These are phyloP conservation scores for Glycine tomentella DNA, from an alignment of 306 rosid genomes.

Conservation along the genomic window DNA sequence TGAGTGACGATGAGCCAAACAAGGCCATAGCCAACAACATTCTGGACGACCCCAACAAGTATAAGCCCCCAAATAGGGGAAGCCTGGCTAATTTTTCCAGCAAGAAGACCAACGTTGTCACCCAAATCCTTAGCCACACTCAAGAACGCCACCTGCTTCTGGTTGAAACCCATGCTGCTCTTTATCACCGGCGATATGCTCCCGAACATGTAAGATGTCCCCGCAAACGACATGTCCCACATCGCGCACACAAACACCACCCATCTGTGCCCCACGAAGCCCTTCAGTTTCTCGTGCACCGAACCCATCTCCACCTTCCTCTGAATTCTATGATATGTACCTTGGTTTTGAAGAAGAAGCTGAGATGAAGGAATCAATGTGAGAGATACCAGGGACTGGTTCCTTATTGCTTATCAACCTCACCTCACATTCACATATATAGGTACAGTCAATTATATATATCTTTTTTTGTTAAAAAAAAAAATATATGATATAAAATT, in stretches of 20 bases:
- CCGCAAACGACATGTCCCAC: slow-evolving; percentile 86
- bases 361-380: too few species aligned
- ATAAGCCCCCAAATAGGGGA: slow-evolving; percentile 62
- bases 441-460: background rate
- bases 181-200: slow-evolving; percentile 89
- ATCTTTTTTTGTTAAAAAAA: too few species aligned
- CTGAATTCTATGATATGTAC: background rate
- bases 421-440: background rate
- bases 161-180: slow-evolving; percentile 73
- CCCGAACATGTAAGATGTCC: slow-evolving; percentile 84
- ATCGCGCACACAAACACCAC: slow-evolving; percentile 86
- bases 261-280: slow-evolving; percentile 69
- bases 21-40: slow-evolving; percentile 73
- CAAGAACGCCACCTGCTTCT: slow-evolving; percentile 69
- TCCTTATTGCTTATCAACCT: background rate
- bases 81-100: slow-evolving; percentile 66
- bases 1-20: slow-evolving; percentile 79
- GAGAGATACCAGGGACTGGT: background rate
- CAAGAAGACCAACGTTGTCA: slow-evolving; percentile 76
- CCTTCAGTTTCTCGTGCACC: slow-evolving; percentile 52
- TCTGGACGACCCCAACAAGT: slow-evolving; percentile 67
- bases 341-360: too few species aligned
- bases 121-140: slow-evolving; percentile 89
- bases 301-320: slow-evolving; percentile 7
- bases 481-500: too few species aligned